Evolutionary conservation across 2,329 filamentous ascomycete species (phyloP), one percentile per base, ranked within the genome.

Genomic region (Ascochyta lentis): DNA sequence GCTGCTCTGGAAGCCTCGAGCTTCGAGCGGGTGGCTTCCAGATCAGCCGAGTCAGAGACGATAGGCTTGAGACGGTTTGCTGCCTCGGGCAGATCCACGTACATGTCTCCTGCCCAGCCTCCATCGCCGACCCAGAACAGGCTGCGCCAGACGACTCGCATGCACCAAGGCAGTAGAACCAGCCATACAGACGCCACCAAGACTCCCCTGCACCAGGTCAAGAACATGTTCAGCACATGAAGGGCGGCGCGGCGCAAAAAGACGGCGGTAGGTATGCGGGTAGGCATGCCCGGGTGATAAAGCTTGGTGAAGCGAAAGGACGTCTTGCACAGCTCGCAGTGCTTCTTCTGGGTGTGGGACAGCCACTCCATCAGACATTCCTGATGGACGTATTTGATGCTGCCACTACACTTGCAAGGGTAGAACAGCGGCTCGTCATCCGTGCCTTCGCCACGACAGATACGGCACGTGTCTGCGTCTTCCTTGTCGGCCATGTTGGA

Each of bases 281-380:
- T 85, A 1, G 95, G 96, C 95, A 99, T 99, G 71, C 93, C 86
- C 4, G 92, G 92, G 59, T 93, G 88, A 79, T 99, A 99, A 35
- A 99, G 85, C 78, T 99, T 99, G 49, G 95, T 99, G 80, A 99
- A 99, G 58, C 92, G 90, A 73, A 98, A 99, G 0, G 93, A 89
- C 2, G 95, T 99, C 80, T 99, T 99, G 86, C 95, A 99, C 33
- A 99, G 87, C 80, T 99, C 95, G 82, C 96, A 99, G 81, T 99
- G 91, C 77, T 98, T 98, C 85, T 99, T 99, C 75, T 99, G 93
- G 1, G 95, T 98, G 77, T 99, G 96, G 45, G 92, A 94, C 22
- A 99, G 83, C 95, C 95, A 99, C 78, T 98, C 93, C 89, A 99
- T 96, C 77, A 99, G 80, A 75, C 95, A 99, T 74, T 96, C 91